Percentiles rank a stretch among this genome's conserved stretches.
phyloP scores from a whole-genome alignment of 768 basidiomycete genomes.

The Suillus hirtellus region DNA sequence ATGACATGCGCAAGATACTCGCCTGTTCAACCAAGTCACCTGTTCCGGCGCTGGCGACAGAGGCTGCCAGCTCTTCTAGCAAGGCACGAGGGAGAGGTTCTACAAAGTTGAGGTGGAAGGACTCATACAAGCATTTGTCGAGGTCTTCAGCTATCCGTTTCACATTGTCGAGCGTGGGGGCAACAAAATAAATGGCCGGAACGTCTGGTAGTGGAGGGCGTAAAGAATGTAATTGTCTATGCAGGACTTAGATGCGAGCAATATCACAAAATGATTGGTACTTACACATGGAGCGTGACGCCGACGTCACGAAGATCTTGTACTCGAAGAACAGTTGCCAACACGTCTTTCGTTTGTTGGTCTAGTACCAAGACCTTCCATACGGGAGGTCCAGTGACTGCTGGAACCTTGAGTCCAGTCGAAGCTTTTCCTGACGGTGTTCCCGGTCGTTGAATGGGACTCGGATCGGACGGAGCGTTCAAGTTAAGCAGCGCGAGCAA shows the following conservation, averaged over 20 bases:
- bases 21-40: conserved; percentile 83
- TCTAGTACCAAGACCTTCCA: conserved; percentile 98
- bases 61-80: conserved; percentile 90
- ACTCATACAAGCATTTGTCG: conserved; percentile 85
- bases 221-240: conserved; percentile 85
- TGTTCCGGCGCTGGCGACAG: conserved; percentile 82
- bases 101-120: conserved; percentile 93
- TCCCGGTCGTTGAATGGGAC: conserved; percentile 19
- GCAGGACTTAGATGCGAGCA: conserved; percentile 10
- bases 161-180: conserved; percentile 85
- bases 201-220: conserved; percentile 93
- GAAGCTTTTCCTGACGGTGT: conserved; percentile 37
- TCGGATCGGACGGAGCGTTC: conserved; percentile 38
- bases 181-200: conserved; percentile 95
- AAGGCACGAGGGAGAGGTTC: conserved; percentile 86
- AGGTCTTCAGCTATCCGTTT: conserved; percentile 92
- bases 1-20: conserved; percentile 13
- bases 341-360: conserved; percentile 92
- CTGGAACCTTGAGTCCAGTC: conserved; percentile 49
- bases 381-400: conserved; percentile 69
- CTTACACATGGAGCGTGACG: conserved; percentile 97
- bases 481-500: conserved; percentile 86
- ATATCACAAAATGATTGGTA: conserved; percentile 16
- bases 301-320: conserved; percentile 97
- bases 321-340: conserved; percentile 93